Percentiles rank a stretch among this genome's conserved stretches.
Conservation (phyloP, 495 filamentous ascomycete species). For the Daldinia decipiens region DNA sequence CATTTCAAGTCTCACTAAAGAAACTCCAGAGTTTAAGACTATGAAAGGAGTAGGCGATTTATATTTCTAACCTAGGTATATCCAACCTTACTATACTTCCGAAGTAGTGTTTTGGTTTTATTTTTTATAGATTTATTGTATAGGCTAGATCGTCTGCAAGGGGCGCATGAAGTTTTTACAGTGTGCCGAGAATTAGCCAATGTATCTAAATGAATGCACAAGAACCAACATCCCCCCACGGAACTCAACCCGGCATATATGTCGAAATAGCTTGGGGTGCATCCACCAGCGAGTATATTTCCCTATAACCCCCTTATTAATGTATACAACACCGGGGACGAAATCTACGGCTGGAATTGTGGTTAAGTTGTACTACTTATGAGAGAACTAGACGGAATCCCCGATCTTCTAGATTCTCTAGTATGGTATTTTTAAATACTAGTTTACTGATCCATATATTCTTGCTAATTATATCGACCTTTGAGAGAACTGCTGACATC, state of each 20-base stretch:
- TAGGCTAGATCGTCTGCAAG: background rate
- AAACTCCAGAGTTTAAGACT: no score
- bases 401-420: slow-evolving; percentile 50
- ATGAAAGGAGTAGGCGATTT: no score
- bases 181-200: background rate
- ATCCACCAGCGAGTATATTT: background rate
- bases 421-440: background rate
- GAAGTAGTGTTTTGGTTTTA: background rate
- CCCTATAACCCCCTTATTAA: background rate
- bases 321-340: background rate
- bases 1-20: no score
- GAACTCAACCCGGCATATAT: background rate
- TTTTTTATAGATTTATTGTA: no score
- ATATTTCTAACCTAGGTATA: background rate
- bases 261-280: background rate
- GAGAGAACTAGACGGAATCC: slow-evolving; percentile 60
- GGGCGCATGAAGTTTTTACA: background rate
- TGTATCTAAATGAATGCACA: background rate
- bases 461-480: no score
- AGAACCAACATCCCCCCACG: background rate
- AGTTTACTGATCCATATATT: no score
- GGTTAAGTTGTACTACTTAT: background rate
- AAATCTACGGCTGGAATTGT: no score
- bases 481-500: no score
- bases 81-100: background rate